phyloP scores from a whole-genome alignment of 225 moss, liverwort and hornwort species.

The Lunularia cruciata region DNA sequence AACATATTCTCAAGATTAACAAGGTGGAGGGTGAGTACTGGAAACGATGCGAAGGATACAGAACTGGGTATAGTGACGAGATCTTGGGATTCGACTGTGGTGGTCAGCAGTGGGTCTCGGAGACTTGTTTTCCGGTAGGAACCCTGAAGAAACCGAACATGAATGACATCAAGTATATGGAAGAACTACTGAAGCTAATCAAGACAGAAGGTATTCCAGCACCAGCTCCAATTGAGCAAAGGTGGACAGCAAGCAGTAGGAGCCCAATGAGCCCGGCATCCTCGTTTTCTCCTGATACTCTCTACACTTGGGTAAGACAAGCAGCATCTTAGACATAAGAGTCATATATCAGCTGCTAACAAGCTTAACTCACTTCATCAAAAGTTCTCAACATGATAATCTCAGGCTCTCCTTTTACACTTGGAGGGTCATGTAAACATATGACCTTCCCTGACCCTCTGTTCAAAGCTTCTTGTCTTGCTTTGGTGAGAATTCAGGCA shows the following conservation, averaged over 20 bases:
- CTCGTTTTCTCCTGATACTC: slow-evolving; percentile 51
- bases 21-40: slow-evolving; percentile 85
- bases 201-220: slow-evolving; percentile 74
- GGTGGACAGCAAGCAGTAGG: slow-evolving; percentile 82
- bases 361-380: no score
- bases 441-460: no score
- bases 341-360: no score
- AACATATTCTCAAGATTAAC: slow-evolving; percentile 57
- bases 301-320: slow-evolving; percentile 74
- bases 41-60: slow-evolving; percentile 78
- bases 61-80: slow-evolving; percentile 94
- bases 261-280: slow-evolving; percentile 85
- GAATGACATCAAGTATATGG: slow-evolving; percentile 78
- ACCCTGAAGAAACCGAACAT: slow-evolving; percentile 67
- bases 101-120: slow-evolving; percentile 98
- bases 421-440: no score
- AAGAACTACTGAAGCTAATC: slow-evolving; percentile 68
- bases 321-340: background rate
- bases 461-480: no score
- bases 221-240: slow-evolving; percentile 88
- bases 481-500: no score
- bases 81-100: slow-evolving; percentile 96
- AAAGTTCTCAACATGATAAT: no score
- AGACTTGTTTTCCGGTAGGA: slow-evolving; percentile 77
- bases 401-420: no score